Evolutionary conservation across 805 yeast species (phyloP).

Genomic region (Yamadazyma scolyti): DNA sequence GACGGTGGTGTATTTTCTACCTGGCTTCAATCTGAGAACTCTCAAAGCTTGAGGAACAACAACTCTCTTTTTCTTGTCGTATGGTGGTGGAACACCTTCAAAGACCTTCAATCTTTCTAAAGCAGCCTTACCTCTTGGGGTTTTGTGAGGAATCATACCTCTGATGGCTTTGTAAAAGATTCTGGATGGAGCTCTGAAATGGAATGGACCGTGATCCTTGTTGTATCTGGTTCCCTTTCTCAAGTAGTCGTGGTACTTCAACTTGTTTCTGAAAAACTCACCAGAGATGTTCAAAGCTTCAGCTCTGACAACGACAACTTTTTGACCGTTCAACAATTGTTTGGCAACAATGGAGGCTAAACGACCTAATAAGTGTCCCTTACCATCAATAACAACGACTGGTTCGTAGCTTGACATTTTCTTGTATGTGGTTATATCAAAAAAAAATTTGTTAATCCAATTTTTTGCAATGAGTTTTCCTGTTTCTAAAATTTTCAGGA

Average conservation of each 20-base stretch:
- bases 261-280: conserved; percentile 99
- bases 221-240: conserved; percentile 99
- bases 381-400: conserved; percentile 98
- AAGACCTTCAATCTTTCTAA: conserved; percentile 98
- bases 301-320: conserved; percentile 94
- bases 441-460: conserved; percentile 6
- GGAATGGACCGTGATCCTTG: conserved; percentile 99
- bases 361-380: conserved; percentile 99
- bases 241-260: conserved; percentile 99
- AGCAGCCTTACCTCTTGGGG: conserved; percentile 99
- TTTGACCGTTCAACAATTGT: conserved; percentile 97
- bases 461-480: neutral
- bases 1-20: conserved; percentile 99
- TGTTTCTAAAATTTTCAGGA: neutral
- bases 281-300: conserved; percentile 99
- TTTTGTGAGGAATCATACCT: conserved; percentile 99
- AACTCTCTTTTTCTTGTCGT: conserved; percentile 99
- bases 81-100: conserved; percentile 99
- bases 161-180: conserved; percentile 99
- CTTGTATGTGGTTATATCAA: conserved; percentile 4
- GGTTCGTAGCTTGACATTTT: conserved; percentile 86
- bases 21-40: conserved; percentile 98
- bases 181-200: conserved; percentile 99
- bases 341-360: conserved; percentile 98
- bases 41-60: conserved; percentile 99